These are phyloP conservation scores for Lactarius trivialis DNA, from an alignment of 768 basidiomycete genomes.

Conservation along the genomic window DNA sequence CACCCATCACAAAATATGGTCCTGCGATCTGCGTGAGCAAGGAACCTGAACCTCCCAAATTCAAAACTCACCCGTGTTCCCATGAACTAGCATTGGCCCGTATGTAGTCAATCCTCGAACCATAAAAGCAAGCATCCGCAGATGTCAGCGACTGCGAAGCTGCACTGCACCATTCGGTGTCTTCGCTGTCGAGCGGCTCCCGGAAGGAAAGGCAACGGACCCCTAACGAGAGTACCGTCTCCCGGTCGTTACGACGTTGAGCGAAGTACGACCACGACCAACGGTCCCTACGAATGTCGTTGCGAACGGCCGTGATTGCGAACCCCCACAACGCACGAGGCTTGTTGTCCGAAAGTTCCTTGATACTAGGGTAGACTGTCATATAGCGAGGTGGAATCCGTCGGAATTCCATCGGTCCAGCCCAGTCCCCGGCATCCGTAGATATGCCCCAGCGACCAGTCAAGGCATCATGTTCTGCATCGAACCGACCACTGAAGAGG, in stretches of 20 bases:
- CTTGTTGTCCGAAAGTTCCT: slow-evolving; percentile 23
- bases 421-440: background rate
- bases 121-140: slow-evolving; percentile 27
- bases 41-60: background rate
- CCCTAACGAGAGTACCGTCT: slow-evolving; percentile 26
- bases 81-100: slow-evolving; percentile 24
- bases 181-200: slow-evolving; percentile 18
- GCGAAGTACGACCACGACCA: slow-evolving; percentile 31
- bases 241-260: slow-evolving; percentile 27
- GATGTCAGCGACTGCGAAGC: slow-evolving; percentile 23
- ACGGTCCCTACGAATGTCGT: slow-evolving; percentile 23
- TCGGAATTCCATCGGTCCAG: slow-evolving; percentile 25
- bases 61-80: slow-evolving; percentile 21
- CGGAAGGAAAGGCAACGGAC: slow-evolving; percentile 25
- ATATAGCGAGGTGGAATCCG: slow-evolving; percentile 24
- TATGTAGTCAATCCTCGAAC: slow-evolving; percentile 20
- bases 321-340: slow-evolving; percentile 30
- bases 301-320: slow-evolving; percentile 26
- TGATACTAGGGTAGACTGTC: slow-evolving; percentile 26
- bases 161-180: slow-evolving; percentile 19
- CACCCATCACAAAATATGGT: slow-evolving; percentile 27
- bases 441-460: slow-evolving; percentile 2
- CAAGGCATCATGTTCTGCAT: slow-evolving; percentile 8
- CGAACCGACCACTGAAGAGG: slow-evolving; percentile 7
- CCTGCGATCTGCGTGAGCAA: slow-evolving; percentile 1